Evolutionary conservation across 2,329 filamentous ascomycete species (phyloP), one percentile per base, ranked within the genome.

Genomic region (Neofusicoccum ribis): DNA sequence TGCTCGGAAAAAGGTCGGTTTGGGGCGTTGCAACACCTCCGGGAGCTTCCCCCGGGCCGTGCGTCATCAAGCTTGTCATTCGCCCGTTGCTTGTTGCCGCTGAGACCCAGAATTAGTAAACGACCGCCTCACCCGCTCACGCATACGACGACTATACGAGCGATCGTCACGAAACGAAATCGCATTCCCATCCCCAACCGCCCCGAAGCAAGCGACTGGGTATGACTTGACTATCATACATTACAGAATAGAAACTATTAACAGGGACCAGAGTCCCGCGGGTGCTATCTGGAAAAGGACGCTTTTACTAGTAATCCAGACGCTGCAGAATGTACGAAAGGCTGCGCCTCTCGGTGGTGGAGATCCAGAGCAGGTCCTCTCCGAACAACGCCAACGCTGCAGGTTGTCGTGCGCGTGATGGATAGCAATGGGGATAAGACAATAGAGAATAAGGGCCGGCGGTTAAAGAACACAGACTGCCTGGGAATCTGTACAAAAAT

Each of bases 161-260:
- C 56, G 56, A 46, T 23, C 43, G n/a, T 46, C 56, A 47, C 56
- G 71, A 72, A 70, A 62, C 15, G 41, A 23, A 52, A 65, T 71
- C 74, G 73, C 74, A 77, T 76, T 73, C 71, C 72, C 41, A 70
- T 73, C 73, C 73, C 72, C 66, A 60, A 60, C 43, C 43, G 56
- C 56, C 56, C 43, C 68, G 71, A 72, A 63, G 60, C 46, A 63
- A 63, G 46, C 60, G 46, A 51, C 46, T 41, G 56, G 41, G 56
- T 60, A 60, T 60, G 56, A 60, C 43, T 44, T 36, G 39, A 20
- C 44, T 74, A 76, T 74, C 72, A 78, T 78, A 78, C 75, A 78
- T 78, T 78, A 78, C 67, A 70, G 70, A 77, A 78, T 77, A 77
- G 72, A 70, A 77, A 72, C 71, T 78, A 78, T 77, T 68, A 75